Conservation (phyloP, 257 asterid genomes). For the Nicotiana knightiana region DNA sequence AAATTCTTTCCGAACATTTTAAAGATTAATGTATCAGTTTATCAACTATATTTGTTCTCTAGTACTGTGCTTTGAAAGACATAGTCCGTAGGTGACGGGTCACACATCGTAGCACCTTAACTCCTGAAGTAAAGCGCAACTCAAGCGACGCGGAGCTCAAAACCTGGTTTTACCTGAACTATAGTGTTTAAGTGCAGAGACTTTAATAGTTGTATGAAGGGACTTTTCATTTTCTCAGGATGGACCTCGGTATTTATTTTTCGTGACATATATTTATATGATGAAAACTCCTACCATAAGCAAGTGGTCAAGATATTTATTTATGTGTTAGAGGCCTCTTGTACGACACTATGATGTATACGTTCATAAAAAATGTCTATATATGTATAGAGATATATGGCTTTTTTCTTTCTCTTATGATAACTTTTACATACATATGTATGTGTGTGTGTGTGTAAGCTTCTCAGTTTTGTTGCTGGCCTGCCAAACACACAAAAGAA, state of each 20-base stretch:
- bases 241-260: background rate
- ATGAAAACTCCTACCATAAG: background rate
- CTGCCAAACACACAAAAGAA: background rate
- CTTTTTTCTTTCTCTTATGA: background rate
- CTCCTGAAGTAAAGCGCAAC: background rate
- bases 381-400: background rate
- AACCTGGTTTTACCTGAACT: background rate
- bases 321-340: background rate
- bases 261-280: background rate
- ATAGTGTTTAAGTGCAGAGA: background rate
- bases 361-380: background rate
- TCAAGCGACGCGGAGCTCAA: background rate
- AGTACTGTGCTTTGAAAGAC: background rate
- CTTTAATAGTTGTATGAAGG: background rate
- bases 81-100: background rate
- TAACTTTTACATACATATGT: background rate
- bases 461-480: background rate
- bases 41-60: background rate
- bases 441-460: background rate
- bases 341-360: background rate
- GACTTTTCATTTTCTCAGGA: background rate
- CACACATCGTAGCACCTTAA: background rate
- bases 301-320: background rate
- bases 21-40: background rate
- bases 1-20: background rate